Evolutionary conservation across 1,284 basidiomycete genomes (phyloP), one percentile per base, ranked within the genome.

Genomic region (Pseudozyma sp.): DNA sequence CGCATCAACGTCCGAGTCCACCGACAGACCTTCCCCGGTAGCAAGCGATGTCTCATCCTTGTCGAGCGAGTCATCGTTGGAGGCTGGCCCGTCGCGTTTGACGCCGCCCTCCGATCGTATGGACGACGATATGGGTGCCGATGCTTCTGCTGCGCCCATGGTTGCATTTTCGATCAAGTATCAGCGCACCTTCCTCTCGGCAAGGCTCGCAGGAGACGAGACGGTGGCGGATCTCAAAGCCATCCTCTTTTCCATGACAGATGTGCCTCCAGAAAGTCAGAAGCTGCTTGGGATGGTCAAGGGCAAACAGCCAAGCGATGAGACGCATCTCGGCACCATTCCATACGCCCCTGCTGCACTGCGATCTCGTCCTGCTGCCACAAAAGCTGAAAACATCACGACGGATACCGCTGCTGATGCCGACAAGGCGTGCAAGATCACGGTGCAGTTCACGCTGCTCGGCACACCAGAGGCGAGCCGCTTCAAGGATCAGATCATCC

Each of bases 241-340:
- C 0, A 72, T 83, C 17, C 85, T 97, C 40, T 88, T 90, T 70
- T 87, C 86, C 35, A 83, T 94, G 60, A 96, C 94, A 1, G 88
- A 88, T 62, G 92, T 97, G 2, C 93, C 94, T 4, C 88, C 90
- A 30, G 92, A 92, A 73, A 88, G 93, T 16, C 93, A 96, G 86
- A 96, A 97, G 87, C 90, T 96, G 56, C 87, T 95, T 13, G 93
- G 93, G 1, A 85, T 96, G 31, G 90, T 92, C 39, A 93, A 92
- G 78, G 92, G 92, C 39, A 94, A 92, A 83, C 86, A 95, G 11
- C 92, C 92, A 5, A 86, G 88, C 49, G 79, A 81, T 30, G 67
- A 70, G 3, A 64, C 58, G 9, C 40, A 19, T 17, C 50, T 81
- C 4, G 72, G 72, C 8, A 37, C 59, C 14, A 59, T 81, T 19